Evolutionary conservation across 495 filamentous ascomycete genomes (phyloP).

Genomic region (Cercophora samala): DNA sequence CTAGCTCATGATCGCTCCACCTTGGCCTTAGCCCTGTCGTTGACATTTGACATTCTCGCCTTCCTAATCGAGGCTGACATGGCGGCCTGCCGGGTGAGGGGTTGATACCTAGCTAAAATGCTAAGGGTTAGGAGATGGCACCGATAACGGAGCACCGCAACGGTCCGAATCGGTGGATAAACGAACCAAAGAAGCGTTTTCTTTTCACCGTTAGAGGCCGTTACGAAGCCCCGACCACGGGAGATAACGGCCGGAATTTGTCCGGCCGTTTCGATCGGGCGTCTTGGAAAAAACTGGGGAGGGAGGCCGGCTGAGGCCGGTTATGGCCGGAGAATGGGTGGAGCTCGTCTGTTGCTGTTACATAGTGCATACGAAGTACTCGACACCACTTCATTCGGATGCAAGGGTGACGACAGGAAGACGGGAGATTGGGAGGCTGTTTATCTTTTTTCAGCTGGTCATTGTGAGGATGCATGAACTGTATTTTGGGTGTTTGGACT

Average conservation of each 20-base stretch:
- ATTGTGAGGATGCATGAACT: background rate
- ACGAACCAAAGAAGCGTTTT: background rate
- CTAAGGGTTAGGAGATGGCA: no score
- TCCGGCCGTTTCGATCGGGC: slow-evolving; percentile 30
- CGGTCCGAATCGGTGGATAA: background rate
- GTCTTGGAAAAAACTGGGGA: background rate
- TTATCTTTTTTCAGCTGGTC: background rate
- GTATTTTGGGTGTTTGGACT: background rate
- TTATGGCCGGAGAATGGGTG: slow-evolving; percentile 36
- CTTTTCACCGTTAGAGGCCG: background rate
- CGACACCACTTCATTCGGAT: background rate
- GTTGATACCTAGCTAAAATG: background rate
- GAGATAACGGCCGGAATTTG: slow-evolving; percentile 31
- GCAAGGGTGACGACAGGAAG: slow-evolving; percentile 6
- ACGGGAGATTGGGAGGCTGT: background rate
- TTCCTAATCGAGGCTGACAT: background rate
- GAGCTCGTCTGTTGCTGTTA: slow-evolving; percentile 26
- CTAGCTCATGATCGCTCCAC: background rate
- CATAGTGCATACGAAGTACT: slow-evolving; percentile 15
- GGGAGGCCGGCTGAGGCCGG: slow-evolving; percentile 34
- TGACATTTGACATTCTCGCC: background rate
- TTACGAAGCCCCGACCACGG: slow-evolving; percentile 9
- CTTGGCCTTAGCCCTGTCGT: background rate
- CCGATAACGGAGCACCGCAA: slow-evolving; percentile 18
- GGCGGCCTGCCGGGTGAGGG: background rate